Conservation (phyloP, 805 yeast species). For the Metschnikowia gelsemii region DNA sequence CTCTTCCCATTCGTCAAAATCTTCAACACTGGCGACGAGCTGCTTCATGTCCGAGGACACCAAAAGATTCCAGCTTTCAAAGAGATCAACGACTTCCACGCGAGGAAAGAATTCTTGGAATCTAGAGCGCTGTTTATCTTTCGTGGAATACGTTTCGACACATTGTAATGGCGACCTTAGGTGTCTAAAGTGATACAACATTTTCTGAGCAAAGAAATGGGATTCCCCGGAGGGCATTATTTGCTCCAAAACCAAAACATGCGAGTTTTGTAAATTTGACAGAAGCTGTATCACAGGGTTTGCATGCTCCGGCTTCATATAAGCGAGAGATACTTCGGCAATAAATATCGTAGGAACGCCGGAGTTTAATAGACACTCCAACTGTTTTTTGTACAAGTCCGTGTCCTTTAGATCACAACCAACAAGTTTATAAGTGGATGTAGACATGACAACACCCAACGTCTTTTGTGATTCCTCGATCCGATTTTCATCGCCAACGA, state of each 20-base stretch:
- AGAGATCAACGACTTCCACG: slow-evolving; percentile 54
- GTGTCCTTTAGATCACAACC: slow-evolving; percentile 66
- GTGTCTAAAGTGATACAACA: slow-evolving; percentile 69
- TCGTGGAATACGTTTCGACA: slow-evolving; percentile 54
- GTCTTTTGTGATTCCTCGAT: slow-evolving; percentile 17
- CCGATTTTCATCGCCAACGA: slow-evolving; percentile 39
- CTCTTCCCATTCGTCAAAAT: slow-evolving; percentile 85
- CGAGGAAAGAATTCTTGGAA: slow-evolving; percentile 49
- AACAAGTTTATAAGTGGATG: slow-evolving; percentile 46
- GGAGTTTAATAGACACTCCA: slow-evolving; percentile 27
- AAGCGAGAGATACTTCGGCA: slow-evolving; percentile 82
- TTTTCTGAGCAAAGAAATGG: slow-evolving; percentile 71
- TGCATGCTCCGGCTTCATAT: slow-evolving; percentile 68
- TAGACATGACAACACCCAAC: slow-evolving; percentile 17
- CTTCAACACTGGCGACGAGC: slow-evolving; percentile 52
- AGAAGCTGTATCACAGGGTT: slow-evolving; percentile 56
- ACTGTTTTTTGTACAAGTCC: slow-evolving; percentile 33
- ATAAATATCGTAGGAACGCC: slow-evolving; percentile 56
- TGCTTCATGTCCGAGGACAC: slow-evolving; percentile 39
- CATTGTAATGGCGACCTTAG: slow-evolving; percentile 69
- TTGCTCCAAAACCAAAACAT: slow-evolving; percentile 70
- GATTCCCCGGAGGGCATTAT: slow-evolving; percentile 59
- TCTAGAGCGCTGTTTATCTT: slow-evolving; percentile 48
- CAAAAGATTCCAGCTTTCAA: slow-evolving; percentile 54
- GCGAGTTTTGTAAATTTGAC: slow-evolving; percentile 49